A percentile compares a stretch with the other conserved stretches of the same genome.
phyloP scores from a whole-genome alignment of 2,329 filamentous ascomycete species.

The Colletotrichum phormii region DNA sequence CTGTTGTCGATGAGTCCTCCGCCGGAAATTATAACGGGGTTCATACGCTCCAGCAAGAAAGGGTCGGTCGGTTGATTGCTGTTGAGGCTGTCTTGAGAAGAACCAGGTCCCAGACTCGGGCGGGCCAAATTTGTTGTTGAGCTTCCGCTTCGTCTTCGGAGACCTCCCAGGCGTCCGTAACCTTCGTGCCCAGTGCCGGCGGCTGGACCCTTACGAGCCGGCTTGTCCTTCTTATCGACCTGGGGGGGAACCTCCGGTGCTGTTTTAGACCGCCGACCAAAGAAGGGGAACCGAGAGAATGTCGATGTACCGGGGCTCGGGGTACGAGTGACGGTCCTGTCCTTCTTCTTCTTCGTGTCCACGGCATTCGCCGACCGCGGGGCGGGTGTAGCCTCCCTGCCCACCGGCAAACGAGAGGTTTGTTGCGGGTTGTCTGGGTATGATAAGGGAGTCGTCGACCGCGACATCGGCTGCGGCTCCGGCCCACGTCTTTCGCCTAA shows the following conservation, averaged over 20 bases:
- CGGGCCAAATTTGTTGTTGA: constrained; percentile 59
- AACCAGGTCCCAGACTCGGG: constrained; percentile 56
- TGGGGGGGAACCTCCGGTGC: constrained; percentile 59
- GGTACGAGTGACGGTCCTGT: constrained; percentile 50
- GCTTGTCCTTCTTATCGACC: constrained; percentile 68
- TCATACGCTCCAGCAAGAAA: constrained; percentile 72
- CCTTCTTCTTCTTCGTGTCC: constrained; percentile 42
- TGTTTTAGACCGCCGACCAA: constrained; percentile 78
- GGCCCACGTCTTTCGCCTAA: constrained; percentile 58
- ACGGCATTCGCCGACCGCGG: constrained; percentile 38
- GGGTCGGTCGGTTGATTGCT: constrained; percentile 61
- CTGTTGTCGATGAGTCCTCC: constrained; percentile 71
- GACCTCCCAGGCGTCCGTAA: constrained; percentile 74
- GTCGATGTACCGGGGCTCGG: constrained; percentile 69
- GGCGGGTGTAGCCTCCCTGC: constrained; percentile 50
- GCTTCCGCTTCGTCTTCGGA: constrained; percentile 73
- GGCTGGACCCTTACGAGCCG: constrained; percentile 78
- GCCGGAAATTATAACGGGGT: constrained; percentile 74
- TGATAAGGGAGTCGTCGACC: constrained; percentile 49
- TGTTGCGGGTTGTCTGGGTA: constrained; percentile 44
- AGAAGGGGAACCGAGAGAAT: constrained; percentile 80
- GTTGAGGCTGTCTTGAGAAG: constrained; percentile 64
- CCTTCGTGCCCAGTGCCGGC: constrained; percentile 96
- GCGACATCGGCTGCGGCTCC: constrained; percentile 48
- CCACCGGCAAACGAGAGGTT: constrained; percentile 44